Evolutionary conservation across 352 stramenopile species (phyloP).

Genomic region (Pythium chondricola): DNA sequence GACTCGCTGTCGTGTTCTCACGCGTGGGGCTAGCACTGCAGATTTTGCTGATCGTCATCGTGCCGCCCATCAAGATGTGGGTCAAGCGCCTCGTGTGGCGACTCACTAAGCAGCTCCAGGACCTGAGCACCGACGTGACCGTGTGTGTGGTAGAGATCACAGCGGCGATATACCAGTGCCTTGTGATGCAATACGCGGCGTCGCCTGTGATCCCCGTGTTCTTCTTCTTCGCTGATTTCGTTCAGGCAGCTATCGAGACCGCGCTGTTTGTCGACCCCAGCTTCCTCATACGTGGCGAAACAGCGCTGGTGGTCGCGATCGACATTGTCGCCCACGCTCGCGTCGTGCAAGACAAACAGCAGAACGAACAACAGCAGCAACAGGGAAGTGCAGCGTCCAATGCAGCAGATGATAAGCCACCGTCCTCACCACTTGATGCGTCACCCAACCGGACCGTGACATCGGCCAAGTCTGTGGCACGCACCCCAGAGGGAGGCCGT

Average conservation of each 20-base stretch:
- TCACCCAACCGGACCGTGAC: too few species aligned
- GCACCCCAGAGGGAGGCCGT: neutral
- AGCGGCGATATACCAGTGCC: slow-evolving; percentile 9
- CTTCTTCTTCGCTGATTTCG: slow-evolving; percentile 4
- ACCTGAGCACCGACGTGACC: slow-evolving; percentile 12
- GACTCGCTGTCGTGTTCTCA: slow-evolving; percentile 5
- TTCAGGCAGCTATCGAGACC: slow-evolving; percentile 6
- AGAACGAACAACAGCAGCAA: neutral
- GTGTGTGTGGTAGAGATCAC: slow-evolving; percentile 15
- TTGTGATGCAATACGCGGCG: slow-evolving; percentile 8
- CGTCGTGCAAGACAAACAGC: neutral
- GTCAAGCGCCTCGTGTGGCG: slow-evolving; percentile 8
- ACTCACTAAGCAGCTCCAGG: slow-evolving; percentile 7
- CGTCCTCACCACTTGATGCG: too few species aligned
- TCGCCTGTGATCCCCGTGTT: neutral
- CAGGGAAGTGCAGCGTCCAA: too few species aligned
- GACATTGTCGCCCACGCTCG: slow-evolving; percentile 7
- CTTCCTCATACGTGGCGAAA: slow-evolving; percentile 7
- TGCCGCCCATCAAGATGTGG: slow-evolving; percentile 8
- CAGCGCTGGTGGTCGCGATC: slow-evolving; percentile 2
- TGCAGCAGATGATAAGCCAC: too few species aligned
- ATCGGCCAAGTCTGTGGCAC: neutral
- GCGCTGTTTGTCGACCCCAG: slow-evolving; percentile 8
- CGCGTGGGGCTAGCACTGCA: neutral
- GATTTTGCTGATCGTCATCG: slow-evolving; percentile 1